These are phyloP conservation scores for Sphagnum tenellum DNA, from an alignment of 225 moss, liverwort and hornwort species.

Conservation along the genomic window DNA sequence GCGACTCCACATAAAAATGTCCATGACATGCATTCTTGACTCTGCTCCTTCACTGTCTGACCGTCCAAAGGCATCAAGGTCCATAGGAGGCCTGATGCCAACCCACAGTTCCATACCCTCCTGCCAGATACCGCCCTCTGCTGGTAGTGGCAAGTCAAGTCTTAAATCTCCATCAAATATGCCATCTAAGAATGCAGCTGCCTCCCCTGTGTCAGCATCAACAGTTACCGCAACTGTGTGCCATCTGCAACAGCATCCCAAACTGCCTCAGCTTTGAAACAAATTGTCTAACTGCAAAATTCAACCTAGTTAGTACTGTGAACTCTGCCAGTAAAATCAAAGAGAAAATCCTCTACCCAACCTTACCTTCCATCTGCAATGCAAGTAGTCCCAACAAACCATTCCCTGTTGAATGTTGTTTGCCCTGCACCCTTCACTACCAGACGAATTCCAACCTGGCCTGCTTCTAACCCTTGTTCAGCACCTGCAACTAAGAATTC, in stretches of 20 bases:
- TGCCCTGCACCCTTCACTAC: constrained; percentile 91
- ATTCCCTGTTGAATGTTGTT: constrained; percentile 80
- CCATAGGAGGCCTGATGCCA: constrained; percentile 96
- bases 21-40: constrained; percentile 98
- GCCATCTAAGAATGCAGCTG: constrained; percentile 79
- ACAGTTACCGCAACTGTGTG: constrained; percentile 88
- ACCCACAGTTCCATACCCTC: constrained; percentile 94
- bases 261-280: no score
- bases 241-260: constrained; percentile 45
- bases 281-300: no score
- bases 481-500: constrained; percentile 95
- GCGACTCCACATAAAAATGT: constrained; percentile 94
- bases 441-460: constrained; percentile 86
- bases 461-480: constrained; percentile 94
- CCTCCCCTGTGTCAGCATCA: constrained; percentile 82
- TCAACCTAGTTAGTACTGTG: no score
- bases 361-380: constrained; percentile 93
- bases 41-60: constrained; percentile 99
- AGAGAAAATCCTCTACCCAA: background rate
- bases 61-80: constrained; percentile 96
- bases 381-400: constrained; percentile 87
- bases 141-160: constrained; percentile 66
- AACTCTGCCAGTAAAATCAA: no score
- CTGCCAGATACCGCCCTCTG: constrained; percentile 85
- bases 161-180: constrained; percentile 77